Conservation (phyloP, 2,329 filamentous ascomycete species). For the Colletotrichum aenigma region DNA sequence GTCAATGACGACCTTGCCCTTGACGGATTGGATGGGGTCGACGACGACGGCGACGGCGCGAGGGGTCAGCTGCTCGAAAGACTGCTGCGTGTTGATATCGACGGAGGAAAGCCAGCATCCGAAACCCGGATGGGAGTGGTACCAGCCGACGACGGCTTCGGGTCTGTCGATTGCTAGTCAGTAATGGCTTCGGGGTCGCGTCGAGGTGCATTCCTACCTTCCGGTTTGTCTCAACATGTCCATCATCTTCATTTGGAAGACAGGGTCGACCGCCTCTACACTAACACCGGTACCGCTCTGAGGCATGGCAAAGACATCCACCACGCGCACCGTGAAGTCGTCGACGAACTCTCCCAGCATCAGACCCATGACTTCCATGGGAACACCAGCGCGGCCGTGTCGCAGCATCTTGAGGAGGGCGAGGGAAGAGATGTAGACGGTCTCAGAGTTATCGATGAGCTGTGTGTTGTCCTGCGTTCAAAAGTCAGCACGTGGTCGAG, state of each 20-base stretch:
- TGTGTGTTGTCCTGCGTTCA: conserved; percentile 77
- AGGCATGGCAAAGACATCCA: conserved; percentile 99
- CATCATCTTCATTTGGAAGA: conserved; percentile 99
- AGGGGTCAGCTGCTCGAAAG: conserved; percentile 98
- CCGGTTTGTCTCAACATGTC: conserved; percentile 98
- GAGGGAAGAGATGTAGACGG: conserved; percentile 97
- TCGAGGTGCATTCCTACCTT: conserved; percentile 61
- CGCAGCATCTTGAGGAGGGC: conserved; percentile 98
- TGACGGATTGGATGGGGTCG: conserved; percentile 98
- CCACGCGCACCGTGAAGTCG: conserved; percentile 97
- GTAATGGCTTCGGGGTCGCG: background rate
- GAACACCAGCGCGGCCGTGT: conserved; percentile 95
- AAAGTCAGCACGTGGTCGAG: background rate
- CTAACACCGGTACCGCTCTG: conserved; percentile 98
- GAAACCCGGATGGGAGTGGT: conserved; percentile 98
- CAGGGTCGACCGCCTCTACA: conserved; percentile 96
- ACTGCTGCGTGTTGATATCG: conserved; percentile 99
- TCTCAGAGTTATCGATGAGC: conserved; percentile 98
- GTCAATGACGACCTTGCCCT: conserved; percentile 99
- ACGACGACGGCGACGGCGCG: conserved; percentile 97
- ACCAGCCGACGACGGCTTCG: conserved; percentile 98
- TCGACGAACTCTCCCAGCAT: conserved; percentile 99
- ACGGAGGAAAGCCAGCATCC: conserved; percentile 99
- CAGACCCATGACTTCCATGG: conserved; percentile 99
- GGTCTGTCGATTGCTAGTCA: conserved; percentile 59